Evolutionary conservation across 2,329 filamentous ascomycete species (phyloP).

Genomic region (Aspergillus puulaauensis): DNA sequence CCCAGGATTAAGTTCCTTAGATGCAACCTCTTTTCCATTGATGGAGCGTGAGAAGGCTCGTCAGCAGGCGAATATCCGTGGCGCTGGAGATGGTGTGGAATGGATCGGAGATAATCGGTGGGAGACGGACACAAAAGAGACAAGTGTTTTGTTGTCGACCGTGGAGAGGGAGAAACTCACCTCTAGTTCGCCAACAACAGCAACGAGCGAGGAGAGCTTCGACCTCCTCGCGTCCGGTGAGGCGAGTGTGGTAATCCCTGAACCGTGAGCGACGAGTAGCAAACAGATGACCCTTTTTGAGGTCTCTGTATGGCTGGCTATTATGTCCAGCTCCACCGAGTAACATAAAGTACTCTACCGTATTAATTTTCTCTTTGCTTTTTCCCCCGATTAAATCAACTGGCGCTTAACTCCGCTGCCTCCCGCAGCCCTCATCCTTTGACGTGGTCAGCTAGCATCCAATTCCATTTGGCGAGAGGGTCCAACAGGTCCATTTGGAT

Average conservation of each 20-base stretch:
- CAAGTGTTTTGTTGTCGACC: conserved; percentile 5
- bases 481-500: not conserved
- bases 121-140: conserved; percentile 15
- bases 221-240: conserved; percentile 46
- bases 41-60: conserved; percentile 45
- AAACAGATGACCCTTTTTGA: conserved; percentile 9
- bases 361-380: conserved; percentile 9
- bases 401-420: conserved; percentile 3
- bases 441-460: not conserved
- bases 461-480: not conserved
- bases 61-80: conserved; percentile 25
- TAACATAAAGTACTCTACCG: conserved; percentile 9
- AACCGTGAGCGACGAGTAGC: conserved; percentile 12
- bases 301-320: conserved; percentile 9
- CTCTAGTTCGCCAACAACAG: conserved; percentile 39
- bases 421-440: not conserved
- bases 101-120: conserved; percentile 41
- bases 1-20: conserved; percentile 9
- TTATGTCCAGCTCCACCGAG: not conserved
- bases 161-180: conserved; percentile 16
- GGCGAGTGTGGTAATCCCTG: conserved; percentile 41
- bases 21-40: conserved; percentile 31
- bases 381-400: conserved; percentile 1
- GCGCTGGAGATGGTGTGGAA: conserved; percentile 41
- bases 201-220: conserved; percentile 49